Percentiles rank a stretch among this genome's conserved stretches.
phyloP scores from a whole-genome alignment of 1,139 yeast species.

The Yamadazyma epiphylla region DNA sequence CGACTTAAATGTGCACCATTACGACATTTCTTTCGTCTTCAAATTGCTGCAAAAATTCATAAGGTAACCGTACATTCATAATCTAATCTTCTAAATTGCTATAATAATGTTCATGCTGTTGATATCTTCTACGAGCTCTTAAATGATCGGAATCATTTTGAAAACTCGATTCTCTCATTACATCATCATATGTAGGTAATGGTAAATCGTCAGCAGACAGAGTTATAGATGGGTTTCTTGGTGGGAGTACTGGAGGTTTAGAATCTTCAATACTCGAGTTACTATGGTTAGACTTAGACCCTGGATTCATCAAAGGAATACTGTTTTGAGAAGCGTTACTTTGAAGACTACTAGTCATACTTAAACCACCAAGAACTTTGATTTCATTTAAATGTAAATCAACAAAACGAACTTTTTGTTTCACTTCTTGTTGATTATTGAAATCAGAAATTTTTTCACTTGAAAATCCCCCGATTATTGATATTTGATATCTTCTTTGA shows the following conservation, averaged over 20 bases:
- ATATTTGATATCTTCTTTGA: constrained; percentile 42
- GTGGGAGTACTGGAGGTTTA: constrained; percentile 3
- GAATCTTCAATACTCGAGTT: background rate
- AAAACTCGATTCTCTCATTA: constrained; percentile 20
- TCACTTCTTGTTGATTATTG: constrained; percentile 16
- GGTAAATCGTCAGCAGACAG: constrained; percentile 10
- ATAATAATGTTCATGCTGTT: constrained; percentile 34
- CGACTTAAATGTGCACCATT: too few relatives aligned
- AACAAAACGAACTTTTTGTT: constrained; percentile 22
- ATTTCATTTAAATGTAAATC: constrained; percentile 35
- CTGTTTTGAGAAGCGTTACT: constrained; percentile 1
- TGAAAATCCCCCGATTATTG: constrained; percentile 44
- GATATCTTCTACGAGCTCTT: constrained; percentile 33
- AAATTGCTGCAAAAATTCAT: too few relatives aligned
- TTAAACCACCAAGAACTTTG: constrained; percentile 41
- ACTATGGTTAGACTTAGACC: constrained; percentile 1
- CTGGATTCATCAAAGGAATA: background rate
- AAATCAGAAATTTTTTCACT: constrained; percentile 23
- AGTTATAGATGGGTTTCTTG: constrained; percentile 1
- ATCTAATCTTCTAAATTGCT: constrained; percentile 16
- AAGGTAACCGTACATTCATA: too few relatives aligned
- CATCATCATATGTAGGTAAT: constrained; percentile 39
- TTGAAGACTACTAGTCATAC: constrained; percentile 21
- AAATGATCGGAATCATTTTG: constrained; percentile 26
- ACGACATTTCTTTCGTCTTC: too few relatives aligned